A percentile compares a stretch with the other conserved stretches of the same genome.
Conservation (phyloP, 768 basidiomycete genomes). For the Tephrocybe sp. region DNA sequence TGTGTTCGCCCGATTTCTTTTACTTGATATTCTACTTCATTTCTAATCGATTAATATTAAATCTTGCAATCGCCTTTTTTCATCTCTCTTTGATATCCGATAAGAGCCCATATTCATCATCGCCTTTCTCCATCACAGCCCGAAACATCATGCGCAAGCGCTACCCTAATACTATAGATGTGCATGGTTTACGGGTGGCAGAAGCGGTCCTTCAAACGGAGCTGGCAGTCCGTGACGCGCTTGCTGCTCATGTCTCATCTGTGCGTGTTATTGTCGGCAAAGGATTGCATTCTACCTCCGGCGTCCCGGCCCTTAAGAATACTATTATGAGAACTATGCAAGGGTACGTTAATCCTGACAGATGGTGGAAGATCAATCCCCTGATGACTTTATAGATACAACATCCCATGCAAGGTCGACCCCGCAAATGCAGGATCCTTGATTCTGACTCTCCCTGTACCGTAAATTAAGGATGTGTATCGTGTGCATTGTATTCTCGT, state of each 20-base stretch:
- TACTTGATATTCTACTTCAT: neutral
- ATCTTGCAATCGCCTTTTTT: neutral
- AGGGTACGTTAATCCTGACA: constrained; percentile 39
- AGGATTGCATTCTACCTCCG: constrained; percentile 73
- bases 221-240: constrained; percentile 36
- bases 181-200: constrained; percentile 44
- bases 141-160: constrained; percentile 32
- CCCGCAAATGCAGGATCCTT: constrained; percentile 74
- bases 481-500: no score
- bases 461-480: neutral
- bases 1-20: neutral
- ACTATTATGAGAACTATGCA: constrained; percentile 75
- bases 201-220: constrained; percentile 47
- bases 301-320: constrained; percentile 77
- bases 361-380: neutral
- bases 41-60: neutral
- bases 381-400: constrained; percentile 41
- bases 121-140: constrained; percentile 23
- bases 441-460: constrained; percentile 36
- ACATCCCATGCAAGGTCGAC: constrained; percentile 70
- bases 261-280: constrained; percentile 62
- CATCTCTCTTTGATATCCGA: neutral
- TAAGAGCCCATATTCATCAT: constrained; percentile 2
- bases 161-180: constrained; percentile 37
- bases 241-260: constrained; percentile 26